Conservation (phyloP, 306 rosid genomes). For the Leucaena leucocephala region DNA sequence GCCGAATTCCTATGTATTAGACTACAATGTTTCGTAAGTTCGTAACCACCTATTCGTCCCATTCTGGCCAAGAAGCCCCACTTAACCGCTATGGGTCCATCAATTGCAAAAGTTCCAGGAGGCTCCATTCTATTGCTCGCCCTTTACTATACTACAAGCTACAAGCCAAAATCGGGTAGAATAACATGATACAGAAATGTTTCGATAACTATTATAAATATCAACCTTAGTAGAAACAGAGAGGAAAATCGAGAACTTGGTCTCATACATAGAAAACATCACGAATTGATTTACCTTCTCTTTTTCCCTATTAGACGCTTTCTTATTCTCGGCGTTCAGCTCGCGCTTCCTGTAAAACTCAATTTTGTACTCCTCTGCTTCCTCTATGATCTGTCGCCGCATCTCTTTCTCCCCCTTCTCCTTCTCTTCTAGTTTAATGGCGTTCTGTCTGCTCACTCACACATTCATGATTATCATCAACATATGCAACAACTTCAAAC, state of each 20-base stretch:
- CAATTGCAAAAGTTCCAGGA: background rate
- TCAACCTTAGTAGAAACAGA: background rate
- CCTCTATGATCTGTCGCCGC: conserved; percentile 82
- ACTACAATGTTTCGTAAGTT: background rate
- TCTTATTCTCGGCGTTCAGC: conserved; percentile 78
- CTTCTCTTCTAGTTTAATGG: conserved; percentile 81
- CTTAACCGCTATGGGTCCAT: background rate
- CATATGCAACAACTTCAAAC: background rate
- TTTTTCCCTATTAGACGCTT: conserved; percentile 81
- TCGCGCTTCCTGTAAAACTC: conserved; percentile 90
- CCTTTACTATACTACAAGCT: background rate
- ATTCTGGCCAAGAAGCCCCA: background rate
- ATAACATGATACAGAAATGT: background rate
- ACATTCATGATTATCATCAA: background rate
- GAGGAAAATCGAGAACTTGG: background rate
- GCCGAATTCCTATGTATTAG: background rate
- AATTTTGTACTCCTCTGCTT: conserved; percentile 86
- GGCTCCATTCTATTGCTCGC: background rate
- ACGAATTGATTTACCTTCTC: conserved; percentile 68
- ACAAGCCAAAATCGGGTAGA: background rate
- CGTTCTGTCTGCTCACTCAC: conserved; percentile 70
- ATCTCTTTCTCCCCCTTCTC: conserved; percentile 89
- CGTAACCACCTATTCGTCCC: background rate
- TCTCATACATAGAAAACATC: background rate
- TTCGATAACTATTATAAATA: background rate